Evolutionary conservation across 305 asterid genomes (phyloP).

Genomic region (Solanum chacoense): DNA sequence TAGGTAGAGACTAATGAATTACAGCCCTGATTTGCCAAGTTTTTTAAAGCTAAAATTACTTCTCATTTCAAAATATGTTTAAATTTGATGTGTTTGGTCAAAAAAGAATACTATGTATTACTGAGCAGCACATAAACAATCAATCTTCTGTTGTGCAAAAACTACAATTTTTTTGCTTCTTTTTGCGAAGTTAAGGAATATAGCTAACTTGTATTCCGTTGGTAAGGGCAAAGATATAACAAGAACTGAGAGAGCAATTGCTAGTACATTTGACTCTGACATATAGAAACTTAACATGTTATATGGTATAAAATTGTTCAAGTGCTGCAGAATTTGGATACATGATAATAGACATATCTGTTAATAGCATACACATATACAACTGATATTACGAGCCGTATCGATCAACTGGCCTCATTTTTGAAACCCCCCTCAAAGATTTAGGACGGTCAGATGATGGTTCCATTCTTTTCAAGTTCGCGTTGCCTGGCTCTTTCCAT

Average conservation of each 20-base stretch:
- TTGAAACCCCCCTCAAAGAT: background rate
- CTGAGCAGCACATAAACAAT: background rate
- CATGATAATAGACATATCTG: background rate
- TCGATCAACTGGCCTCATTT: background rate
- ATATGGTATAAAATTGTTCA: background rate
- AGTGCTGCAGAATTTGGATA: background rate
- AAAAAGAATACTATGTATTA: background rate
- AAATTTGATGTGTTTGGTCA: background rate
- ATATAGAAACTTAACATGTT: background rate
- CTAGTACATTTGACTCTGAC: background rate
- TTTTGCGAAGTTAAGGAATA: background rate
- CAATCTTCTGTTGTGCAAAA: background rate
- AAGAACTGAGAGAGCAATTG: background rate
- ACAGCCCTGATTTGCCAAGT: background rate
- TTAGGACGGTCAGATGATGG: conserved; percentile 1
- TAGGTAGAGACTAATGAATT: background rate
- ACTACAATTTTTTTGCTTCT: background rate
- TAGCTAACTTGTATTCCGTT: background rate
- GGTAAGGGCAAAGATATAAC: background rate
- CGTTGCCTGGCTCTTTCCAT: conserved; percentile 84
- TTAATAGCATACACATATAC: background rate
- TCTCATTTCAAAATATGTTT: background rate
- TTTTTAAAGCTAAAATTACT: background rate
- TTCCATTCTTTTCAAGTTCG: conserved; percentile 42
- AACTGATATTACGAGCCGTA: background rate